Base-by-base conservation (phyloP, 805 yeast species). In the Schizosaccharomyces lindneri region DNA sequence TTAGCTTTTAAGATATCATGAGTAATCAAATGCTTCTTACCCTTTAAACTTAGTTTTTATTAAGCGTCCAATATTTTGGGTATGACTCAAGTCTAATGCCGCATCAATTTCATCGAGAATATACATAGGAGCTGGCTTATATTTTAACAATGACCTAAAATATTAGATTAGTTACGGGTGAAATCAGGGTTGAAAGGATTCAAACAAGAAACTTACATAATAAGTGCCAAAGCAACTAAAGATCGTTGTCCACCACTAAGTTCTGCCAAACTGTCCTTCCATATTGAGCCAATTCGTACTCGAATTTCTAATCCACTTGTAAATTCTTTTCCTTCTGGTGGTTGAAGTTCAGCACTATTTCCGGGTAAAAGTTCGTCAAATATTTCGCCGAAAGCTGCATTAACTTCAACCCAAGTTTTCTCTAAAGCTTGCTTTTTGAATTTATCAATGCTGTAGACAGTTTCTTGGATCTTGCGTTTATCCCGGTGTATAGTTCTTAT, bases 41-140 rank as follows among this genome's bases (percentile, higher is more conserved):
- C 95, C 96, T 71, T 86, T 85, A 73, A 93, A 93, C 66, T 95
- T 76, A 0, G 97, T 90, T 73, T 90, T 93, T 71, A 93, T 93
- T 70, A 93, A 76, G 68, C 87, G 95, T 3, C 99, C 99, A 68
- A 93, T 93, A 68, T 93, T 93, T 71, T 93, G 97, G 1, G 99
- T 93, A 70, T 93, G 99, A 63, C 94, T 86, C 65, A 90, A 78
- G 76, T 93, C 99, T 65, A 93, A 77, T 1, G 99, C 99, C 0
- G 99, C 98, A 74, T 93, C 98, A 48, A 93, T 97, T 73, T 93
- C 98, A 73, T 93, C 98, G 63, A 93, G 75, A 66, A 93, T 90
- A 69, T 93, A 93, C 95, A 93, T 86, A 6, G 98, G 98, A 1
- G 99, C 98, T 4, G 99, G 99, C 70, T 88, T 87, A 75, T 85